A percentile compares a stretch with the other conserved stretches of the same genome.
Evolutionary conservation across 2,329 filamentous ascomycete species (phyloP).

Genomic region (Claviceps sp.): DNA sequence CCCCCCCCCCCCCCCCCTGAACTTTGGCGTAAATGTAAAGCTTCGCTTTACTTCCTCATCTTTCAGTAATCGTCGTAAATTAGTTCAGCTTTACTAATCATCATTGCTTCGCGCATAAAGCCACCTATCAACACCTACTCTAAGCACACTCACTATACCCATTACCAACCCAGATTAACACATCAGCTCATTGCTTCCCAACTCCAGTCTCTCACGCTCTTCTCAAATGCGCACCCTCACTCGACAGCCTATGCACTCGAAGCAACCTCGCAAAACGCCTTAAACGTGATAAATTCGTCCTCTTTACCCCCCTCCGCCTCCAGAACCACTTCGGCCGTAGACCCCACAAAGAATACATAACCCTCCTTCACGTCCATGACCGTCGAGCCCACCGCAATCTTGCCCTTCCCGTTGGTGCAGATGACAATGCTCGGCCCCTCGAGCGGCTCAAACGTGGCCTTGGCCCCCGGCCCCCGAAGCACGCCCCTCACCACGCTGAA

Average conservation of each 20-base stretch:
- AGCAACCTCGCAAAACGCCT: slow-evolving; percentile 76
- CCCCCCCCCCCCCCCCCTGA: not conserved
- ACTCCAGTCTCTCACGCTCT: slow-evolving; percentile 18
- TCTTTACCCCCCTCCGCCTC: slow-evolving; percentile 49
- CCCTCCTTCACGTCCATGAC: slow-evolving; percentile 60
- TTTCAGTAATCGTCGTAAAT: too few species aligned
- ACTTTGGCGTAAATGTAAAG: too few species aligned
- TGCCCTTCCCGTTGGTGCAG: slow-evolving; percentile 72
- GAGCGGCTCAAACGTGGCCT: slow-evolving; percentile 78
- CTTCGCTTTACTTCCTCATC: too few species aligned
- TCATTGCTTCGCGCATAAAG: too few species aligned
- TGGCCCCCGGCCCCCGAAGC: slow-evolving; percentile 57
- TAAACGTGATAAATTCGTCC: slow-evolving; percentile 75
- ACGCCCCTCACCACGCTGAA: slow-evolving; percentile 80
- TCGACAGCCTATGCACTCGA: too few species aligned
- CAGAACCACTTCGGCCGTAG: slow-evolving; percentile 70
- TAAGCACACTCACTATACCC: too few species aligned
- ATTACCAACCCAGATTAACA: too few species aligned
- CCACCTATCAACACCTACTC: too few species aligned
- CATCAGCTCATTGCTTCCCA: slow-evolving; percentile 12
- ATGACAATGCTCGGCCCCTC: slow-evolving; percentile 87
- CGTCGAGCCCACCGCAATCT: slow-evolving; percentile 74
- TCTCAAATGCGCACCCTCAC: too few species aligned
- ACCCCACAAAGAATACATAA: slow-evolving; percentile 73
- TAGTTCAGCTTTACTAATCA: too few species aligned